Evolutionary conservation across 495 filamentous ascomycete species (phyloP).

Genomic region (Choiromyces venosus): DNA sequence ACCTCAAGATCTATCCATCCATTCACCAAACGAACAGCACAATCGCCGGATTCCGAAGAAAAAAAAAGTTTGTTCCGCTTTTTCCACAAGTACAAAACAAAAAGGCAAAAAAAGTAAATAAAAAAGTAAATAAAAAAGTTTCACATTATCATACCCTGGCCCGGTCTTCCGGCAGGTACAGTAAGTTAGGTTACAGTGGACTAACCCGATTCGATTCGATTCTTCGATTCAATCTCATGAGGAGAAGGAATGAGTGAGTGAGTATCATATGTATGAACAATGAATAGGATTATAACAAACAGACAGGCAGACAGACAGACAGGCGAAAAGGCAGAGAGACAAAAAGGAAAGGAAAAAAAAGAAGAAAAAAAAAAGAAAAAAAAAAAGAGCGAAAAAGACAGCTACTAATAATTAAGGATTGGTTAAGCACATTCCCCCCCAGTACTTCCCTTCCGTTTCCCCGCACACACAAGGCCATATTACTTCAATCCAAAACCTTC

Average conservation of each 20-base stretch:
- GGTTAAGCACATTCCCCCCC: background rate
- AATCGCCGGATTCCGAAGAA: background rate
- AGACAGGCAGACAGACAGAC: background rate
- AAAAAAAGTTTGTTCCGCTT: background rate
- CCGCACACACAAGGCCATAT: conserved; percentile 3
- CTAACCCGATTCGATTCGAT: background rate
- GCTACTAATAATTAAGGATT: background rate
- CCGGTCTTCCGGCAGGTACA: background rate
- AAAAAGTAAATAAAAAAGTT: background rate
- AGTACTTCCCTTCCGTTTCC: too few relatives aligned
- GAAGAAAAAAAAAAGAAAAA: background rate
- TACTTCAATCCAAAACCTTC: conserved; percentile 92
- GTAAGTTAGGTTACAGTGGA: background rate
- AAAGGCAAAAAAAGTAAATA: too few relatives aligned
- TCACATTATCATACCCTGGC: background rate
- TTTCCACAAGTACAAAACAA: too few relatives aligned
- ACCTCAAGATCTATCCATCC: background rate
- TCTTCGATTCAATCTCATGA: background rate
- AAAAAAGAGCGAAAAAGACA: too few relatives aligned
- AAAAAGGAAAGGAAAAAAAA: background rate
- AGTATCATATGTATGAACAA: background rate
- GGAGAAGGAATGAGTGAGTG: background rate
- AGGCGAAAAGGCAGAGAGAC: too few relatives aligned
- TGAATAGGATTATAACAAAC: background rate
- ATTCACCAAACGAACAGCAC: too few relatives aligned